Conservation (phyloP, 805 yeast species). For the Suhomyces emberorum region DNA sequence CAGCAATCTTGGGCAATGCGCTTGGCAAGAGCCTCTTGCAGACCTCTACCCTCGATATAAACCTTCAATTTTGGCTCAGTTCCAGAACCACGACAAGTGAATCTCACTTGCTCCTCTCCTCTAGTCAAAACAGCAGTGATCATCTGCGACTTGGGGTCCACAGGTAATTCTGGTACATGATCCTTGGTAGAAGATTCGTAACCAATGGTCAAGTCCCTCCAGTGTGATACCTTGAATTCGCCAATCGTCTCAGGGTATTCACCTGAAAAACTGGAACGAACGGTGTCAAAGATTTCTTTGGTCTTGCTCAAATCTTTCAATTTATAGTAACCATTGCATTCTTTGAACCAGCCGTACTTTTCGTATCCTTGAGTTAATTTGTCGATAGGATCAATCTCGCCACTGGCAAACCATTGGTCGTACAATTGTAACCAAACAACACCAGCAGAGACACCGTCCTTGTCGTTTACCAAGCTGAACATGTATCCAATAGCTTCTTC, state of each 20-base stretch:
- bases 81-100: slow-evolving; percentile 92
- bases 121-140: slow-evolving; percentile 57
- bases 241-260: slow-evolving; percentile 54
- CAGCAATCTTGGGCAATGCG: slow-evolving; percentile 62
- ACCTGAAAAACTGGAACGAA: slow-evolving; percentile 35
- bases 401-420: slow-evolving; percentile 43
- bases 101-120: slow-evolving; percentile 44
- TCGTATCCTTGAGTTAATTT: slow-evolving; percentile 57
- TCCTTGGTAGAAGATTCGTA: slow-evolving; percentile 67
- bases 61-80: slow-evolving; percentile 94
- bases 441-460: slow-evolving; percentile 88
- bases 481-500: slow-evolving; percentile 97
- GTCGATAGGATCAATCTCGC: slow-evolving; percentile 40
- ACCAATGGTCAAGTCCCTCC: slow-evolving; percentile 86
- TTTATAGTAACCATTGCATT: slow-evolving; percentile 81
- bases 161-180: slow-evolving; percentile 62
- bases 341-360: slow-evolving; percentile 77
- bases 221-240: slow-evolving; percentile 49
- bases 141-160: slow-evolving; percentile 79
- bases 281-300: slow-evolving; percentile 48
- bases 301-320: slow-evolving; percentile 55
- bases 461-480: slow-evolving; percentile 82
- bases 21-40: slow-evolving; percentile 37
- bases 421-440: slow-evolving; percentile 71
- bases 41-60: slow-evolving; percentile 74